Evolutionary conservation across 352 stramenopile genomes (phyloP), one percentile per base, ranked within the genome.

Genomic region (Pythium pyrilobum): DNA sequence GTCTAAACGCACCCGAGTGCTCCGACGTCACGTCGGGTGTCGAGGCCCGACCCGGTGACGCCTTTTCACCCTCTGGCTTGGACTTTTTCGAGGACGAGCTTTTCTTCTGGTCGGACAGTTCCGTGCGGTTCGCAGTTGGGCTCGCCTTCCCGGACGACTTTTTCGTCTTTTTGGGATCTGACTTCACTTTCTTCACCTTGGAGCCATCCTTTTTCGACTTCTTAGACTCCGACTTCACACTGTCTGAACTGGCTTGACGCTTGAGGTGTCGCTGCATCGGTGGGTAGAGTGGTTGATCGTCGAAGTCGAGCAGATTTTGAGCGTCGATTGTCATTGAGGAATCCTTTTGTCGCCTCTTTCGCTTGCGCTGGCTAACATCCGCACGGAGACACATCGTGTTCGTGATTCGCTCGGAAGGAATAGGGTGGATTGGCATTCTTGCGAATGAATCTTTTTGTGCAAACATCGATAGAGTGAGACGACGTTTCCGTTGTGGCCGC

Each of bases 341-440:
- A 6, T 12, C 8, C 16, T 24, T 43, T 21, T 69, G 67, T 52
- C 43, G 60, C 29, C 65, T 67, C 46, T 85, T 88, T 5, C 77
- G 67, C 46, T 90, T 90, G 20, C 70, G 72, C 24, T 58, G 67
- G 12, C 60, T 47, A 2, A 87, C 74, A 15, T 69, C 27, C 48
- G 58, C 37, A 64, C 58, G 16, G 32, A 54, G 48, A 28, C 65
- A 77, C n/a, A 88, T 43, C 18, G 52, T 69, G 16, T 59, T 81
- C 31, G 81, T 89, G 42, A 92, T 71, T 29, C 53, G 72, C 18
- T 78, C 60, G 8, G 69, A 82, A 8, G 53, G 40, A 21, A 92
- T 74, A 13, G 81, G 76, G 2, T 68, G 59, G 16, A 79, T 64
- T 2, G 79, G 77, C 10, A 92, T 52, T 7, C 81, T 70, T 16